Evolutionary conservation across 2,329 filamentous ascomycete species (phyloP).

Genomic region (Dactylonectria macrodidyma): DNA sequence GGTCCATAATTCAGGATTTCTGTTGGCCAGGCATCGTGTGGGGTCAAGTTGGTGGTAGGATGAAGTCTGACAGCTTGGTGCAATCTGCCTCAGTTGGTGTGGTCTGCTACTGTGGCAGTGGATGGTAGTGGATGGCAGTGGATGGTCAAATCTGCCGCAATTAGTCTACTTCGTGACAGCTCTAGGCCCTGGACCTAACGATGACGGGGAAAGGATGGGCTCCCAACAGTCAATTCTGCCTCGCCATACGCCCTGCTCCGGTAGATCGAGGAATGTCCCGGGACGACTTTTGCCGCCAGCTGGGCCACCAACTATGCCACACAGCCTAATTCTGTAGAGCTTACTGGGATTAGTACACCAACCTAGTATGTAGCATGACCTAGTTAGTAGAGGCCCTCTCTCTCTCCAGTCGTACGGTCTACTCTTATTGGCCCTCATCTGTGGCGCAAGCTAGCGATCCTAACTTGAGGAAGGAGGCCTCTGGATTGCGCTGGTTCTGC

Average conservation of each 20-base stretch:
- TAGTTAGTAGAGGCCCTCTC: background rate
- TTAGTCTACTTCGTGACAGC: background rate
- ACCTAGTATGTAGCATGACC: too few relatives aligned
- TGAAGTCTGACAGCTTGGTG: background rate
- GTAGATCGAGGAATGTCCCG: background rate
- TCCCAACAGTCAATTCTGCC: background rate
- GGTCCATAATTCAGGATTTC: background rate
- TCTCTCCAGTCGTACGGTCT: background rate
- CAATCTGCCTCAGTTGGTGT: background rate
- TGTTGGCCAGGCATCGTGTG: background rate
- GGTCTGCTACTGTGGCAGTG: background rate
- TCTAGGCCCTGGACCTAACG: background rate
- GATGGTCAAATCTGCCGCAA: too few relatives aligned
- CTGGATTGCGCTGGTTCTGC: background rate
- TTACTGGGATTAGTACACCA: background rate
- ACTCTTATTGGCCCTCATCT: background rate
- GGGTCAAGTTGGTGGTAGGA: background rate
- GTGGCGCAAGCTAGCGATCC: slow-evolving; percentile 3
- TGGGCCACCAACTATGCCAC: background rate
- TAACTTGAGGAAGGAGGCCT: background rate
- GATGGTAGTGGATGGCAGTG: background rate
- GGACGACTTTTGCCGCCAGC: background rate
- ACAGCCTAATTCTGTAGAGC: background rate
- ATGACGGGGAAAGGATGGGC: background rate
- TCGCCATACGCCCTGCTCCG: background rate